Evolutionary conservation across 495 filamentous ascomycete genomes (phyloP), one percentile per base, ranked within the genome.

Genomic region (Hamigera avellanea): DNA sequence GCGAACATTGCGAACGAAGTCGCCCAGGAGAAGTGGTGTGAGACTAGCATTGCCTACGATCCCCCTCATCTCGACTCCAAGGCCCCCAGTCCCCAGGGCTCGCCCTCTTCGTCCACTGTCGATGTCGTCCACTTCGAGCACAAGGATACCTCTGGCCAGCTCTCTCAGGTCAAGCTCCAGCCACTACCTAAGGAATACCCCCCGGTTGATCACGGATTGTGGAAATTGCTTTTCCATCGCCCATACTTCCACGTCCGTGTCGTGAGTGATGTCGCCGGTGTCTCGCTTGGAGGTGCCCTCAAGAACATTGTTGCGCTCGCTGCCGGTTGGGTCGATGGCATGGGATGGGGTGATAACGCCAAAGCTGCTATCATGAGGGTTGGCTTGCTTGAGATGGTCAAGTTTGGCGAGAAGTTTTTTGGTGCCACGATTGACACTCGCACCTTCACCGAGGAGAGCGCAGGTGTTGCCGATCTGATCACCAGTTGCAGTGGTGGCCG

Each of bases 1-100:
- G 93, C 91, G 38, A 99, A 99, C 66, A 94, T 99, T 40, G 93
- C 93, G 35, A 83, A 72, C 48, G 93, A 96, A 62, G 86, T 99
- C 39, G 93, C 93, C 3, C 73, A 73, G 48, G 91, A 95, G 64
- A 89, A 94, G 56, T 95, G 83, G 72, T 95, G 79, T 45, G 93
- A 96, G 66, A 95, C 93, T 2, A 96, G 87, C 19, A 78, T 99
- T 26, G 93, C 86, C 17, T 99, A 96, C 58, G 86, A 94, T 55
- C 88, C 91, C 9, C 93, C 93, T 0, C 69, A 75, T n/a, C 70
- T 88, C 57, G 80, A 80, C 64, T 83, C 81, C 33, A 73, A 79
- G 39, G 73, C 67, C 9, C 78, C 82, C 3, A 78, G 82, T 4
- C 81, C 81, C 1, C 58, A 67, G 39, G 59, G 62, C 15, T 72